These are phyloP conservation scores for Boechera stricta DNA, from an alignment of 345 rosid genomes.

Conservation along the genomic window DNA sequence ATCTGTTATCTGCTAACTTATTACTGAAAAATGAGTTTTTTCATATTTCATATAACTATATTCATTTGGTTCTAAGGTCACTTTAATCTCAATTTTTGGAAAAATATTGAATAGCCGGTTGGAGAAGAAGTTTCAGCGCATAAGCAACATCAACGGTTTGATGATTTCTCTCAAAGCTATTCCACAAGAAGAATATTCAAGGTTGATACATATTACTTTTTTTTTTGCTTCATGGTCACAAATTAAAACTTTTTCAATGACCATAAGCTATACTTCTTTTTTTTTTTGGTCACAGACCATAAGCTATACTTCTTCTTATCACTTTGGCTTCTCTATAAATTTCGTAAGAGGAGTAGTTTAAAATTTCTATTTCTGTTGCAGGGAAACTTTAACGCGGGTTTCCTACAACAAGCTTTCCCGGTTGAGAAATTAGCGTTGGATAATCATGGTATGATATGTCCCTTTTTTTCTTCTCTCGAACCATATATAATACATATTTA, in stretches of 20 bases:
- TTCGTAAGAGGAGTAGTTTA: neutral
- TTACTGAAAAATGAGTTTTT: neutral
- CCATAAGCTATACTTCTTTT: neutral
- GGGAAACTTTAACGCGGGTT: slow-evolving; percentile 28
- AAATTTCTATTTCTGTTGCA: slow-evolving; percentile 16
- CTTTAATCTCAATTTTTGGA: neutral
- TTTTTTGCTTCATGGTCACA: neutral
- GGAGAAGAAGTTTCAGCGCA: slow-evolving; percentile 19
- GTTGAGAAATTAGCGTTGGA: slow-evolving; percentile 27
- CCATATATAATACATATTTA: neutral
- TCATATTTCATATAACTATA: neutral
- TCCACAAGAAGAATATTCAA: slow-evolving; percentile 31
- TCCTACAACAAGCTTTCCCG: slow-evolving; percentile 32
- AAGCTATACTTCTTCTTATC: neutral
- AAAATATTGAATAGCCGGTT: slow-evolving; percentile 6
- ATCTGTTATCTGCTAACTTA: neutral
- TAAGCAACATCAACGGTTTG: slow-evolving; percentile 28
- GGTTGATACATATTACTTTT: neutral
- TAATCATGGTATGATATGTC: slow-evolving; percentile 21
- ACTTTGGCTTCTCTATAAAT: neutral
- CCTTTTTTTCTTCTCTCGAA: neutral
- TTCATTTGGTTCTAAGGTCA: neutral
- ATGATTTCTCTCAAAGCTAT: slow-evolving; percentile 32
- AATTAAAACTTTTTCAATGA: neutral
- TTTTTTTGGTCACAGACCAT: neutral